phyloP scores from a whole-genome alignment of 2,329 filamentous ascomycete genomes.

The Talaromyces verruculosus region DNA sequence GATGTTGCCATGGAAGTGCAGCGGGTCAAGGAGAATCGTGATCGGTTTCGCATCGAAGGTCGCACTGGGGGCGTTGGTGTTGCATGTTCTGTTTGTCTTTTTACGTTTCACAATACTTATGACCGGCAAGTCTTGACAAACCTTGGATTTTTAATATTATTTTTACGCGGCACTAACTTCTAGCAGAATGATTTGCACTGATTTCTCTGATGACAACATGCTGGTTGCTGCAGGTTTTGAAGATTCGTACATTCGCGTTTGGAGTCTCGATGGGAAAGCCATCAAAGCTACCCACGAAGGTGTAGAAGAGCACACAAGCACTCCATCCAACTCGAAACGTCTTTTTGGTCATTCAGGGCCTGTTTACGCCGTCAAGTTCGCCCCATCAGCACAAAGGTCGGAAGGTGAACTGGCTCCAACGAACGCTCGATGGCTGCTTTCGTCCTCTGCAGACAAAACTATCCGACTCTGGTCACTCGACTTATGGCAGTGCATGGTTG shows the following conservation, averaged over 20 bases:
- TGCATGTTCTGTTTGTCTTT: constrained; percentile 89
- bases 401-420: constrained; percentile 55
- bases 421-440: constrained; percentile 74
- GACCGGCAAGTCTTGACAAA: constrained; percentile 64
- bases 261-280: constrained; percentile 82
- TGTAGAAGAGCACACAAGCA: constrained; percentile 56
- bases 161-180: constrained; percentile 25
- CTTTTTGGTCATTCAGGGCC: constrained; percentile 86
- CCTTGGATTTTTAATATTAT: background rate
- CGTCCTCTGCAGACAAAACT: constrained; percentile 81
- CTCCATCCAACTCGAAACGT: constrained; percentile 70
- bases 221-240: constrained; percentile 86
- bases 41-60: constrained; percentile 84
- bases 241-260: constrained; percentile 94
- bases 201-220: constrained; percentile 88
- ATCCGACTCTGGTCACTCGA: constrained; percentile 92
- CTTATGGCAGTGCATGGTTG: constrained; percentile 84
- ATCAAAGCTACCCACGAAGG: constrained; percentile 67
- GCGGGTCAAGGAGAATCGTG: constrained; percentile 87
- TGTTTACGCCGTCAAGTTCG: constrained; percentile 87
- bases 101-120: constrained; percentile 95
- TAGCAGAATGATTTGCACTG: constrained; percentile 78
- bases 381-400: constrained; percentile 61
- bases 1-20: constrained; percentile 94
- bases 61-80: constrained; percentile 80